These are phyloP conservation scores for Microdochium nivale DNA, from an alignment of 2,329 filamentous ascomycete species.

Conservation along the genomic window DNA sequence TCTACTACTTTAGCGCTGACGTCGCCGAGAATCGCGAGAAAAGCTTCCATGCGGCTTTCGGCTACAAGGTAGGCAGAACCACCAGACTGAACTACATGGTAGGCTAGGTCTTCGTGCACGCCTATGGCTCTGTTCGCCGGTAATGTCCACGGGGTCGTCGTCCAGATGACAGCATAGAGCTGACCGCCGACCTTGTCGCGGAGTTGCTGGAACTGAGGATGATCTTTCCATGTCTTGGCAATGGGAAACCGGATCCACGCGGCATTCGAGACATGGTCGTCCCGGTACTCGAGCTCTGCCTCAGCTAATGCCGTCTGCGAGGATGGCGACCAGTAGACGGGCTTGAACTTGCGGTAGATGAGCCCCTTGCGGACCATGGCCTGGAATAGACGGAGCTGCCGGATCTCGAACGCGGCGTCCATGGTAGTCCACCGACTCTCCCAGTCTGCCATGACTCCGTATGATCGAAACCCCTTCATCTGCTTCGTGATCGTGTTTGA, in stretches of 20 bases:
- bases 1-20: conserved; percentile 35
- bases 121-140: conserved; percentile 89
- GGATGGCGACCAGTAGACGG: conserved; percentile 80
- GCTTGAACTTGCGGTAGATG: conserved; percentile 71
- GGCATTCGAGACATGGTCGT: conserved; percentile 61
- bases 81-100: conserved; percentile 54
- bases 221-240: conserved; percentile 27
- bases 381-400: conserved; percentile 67
- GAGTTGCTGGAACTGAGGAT: conserved; percentile 27
- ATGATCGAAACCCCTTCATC: conserved; percentile 64
- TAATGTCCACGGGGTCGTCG: conserved; percentile 94
- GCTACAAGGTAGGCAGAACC: conserved; percentile 62
- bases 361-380: conserved; percentile 64
- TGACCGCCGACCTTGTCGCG: conserved; percentile 31
- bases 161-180: conserved; percentile 89
- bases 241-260: conserved; percentile 79
- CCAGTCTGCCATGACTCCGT: conserved; percentile 78
- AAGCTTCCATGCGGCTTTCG: conserved; percentile 55
- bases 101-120: conserved; percentile 65
- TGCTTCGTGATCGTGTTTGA: conserved; percentile 61
- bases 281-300: conserved; percentile 76
- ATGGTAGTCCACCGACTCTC: conserved; percentile 69
- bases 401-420: conserved; percentile 65
- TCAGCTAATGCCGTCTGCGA: conserved; percentile 74
- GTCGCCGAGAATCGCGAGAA: conserved; percentile 41